A percentile compares a stretch with the other conserved stretches of the same genome.
These are phyloP conservation scores for Catharanthus roseus DNA, from an alignment of 257 asterid genomes.

Conservation along the genomic window DNA sequence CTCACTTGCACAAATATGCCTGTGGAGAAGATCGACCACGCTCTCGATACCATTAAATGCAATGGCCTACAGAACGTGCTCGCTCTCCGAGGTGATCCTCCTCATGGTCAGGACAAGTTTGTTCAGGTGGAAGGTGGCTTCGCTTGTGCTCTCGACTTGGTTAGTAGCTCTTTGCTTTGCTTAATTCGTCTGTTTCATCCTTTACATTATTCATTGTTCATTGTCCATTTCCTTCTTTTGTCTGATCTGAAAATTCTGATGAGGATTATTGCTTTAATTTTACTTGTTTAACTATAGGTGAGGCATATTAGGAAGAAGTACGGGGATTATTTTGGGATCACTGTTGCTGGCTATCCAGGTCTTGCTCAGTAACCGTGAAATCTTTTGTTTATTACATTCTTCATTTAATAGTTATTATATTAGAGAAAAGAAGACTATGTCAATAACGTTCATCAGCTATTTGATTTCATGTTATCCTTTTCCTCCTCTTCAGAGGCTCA, in stretches of 20 bases:
- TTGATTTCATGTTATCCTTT: background rate
- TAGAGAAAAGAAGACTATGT: background rate
- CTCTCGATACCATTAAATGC: slow-evolving; percentile 61
- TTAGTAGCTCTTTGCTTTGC: slow-evolving; percentile 21
- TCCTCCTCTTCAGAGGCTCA: slow-evolving; percentile 68
- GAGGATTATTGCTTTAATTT: background rate
- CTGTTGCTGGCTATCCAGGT: slow-evolving; percentile 99
- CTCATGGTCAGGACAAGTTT: slow-evolving; percentile 97
- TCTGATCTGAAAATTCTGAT: slow-evolving; percentile 9
- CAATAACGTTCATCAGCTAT: slow-evolving; percentile 1
- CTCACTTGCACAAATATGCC: slow-evolving; percentile 99
- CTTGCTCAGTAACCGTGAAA: background rate
- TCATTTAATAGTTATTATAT: too few species aligned
- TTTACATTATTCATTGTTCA: background rate
- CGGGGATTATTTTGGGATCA: slow-evolving; percentile 88
- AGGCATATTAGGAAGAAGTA: slow-evolving; percentile 73
- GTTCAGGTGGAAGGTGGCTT: slow-evolving; percentile 95
- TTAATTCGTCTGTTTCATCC: background rate
- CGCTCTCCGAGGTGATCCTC: slow-evolving; percentile 96
- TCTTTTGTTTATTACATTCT: too few species aligned
- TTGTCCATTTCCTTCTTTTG: background rate
- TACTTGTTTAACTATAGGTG: slow-evolving; percentile 46
- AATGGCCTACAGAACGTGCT: slow-evolving; percentile 93
- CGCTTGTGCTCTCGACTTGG: slow-evolving; percentile 96
- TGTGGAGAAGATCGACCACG: slow-evolving; percentile 92